Evolutionary conservation across 2,329 filamentous ascomycete species (phyloP).

Genomic region (Sporothrix sp.): DNA sequence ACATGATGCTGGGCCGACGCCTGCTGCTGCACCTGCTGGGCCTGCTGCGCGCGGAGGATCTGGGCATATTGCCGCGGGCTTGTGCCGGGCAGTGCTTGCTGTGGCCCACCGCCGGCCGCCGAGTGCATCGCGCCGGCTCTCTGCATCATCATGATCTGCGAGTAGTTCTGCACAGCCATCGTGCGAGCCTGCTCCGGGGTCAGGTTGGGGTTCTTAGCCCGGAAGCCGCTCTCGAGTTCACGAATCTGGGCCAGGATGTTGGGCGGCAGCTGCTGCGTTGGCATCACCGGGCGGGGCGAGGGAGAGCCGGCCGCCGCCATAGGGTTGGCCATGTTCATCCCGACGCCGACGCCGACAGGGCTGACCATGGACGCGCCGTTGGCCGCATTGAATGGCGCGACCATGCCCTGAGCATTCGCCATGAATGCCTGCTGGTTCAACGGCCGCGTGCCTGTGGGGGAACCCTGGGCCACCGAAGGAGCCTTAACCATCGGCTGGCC

Average conservation of each 20-base stretch:
- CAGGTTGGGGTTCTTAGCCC: conserved; percentile 41
- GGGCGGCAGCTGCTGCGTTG: conserved; percentile 36
- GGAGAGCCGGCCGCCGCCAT: conserved; percentile 32
- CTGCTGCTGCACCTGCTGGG: conserved; percentile 32
- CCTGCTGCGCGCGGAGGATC: conserved; percentile 46
- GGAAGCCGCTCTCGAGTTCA: conserved; percentile 42
- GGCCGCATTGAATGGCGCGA: conserved; percentile 38
- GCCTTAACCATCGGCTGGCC: conserved; percentile 14
- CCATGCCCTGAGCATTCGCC: conserved; percentile 43
- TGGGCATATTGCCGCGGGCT: conserved; percentile 53
- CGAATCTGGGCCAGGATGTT: conserved; percentile 39
- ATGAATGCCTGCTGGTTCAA: conserved; percentile 44
- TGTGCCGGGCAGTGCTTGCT: conserved; percentile 37
- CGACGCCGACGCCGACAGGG: conserved; percentile 35
- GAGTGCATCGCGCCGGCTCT: conserved; percentile 44
- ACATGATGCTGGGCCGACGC: conserved; percentile 8
- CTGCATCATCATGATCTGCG: conserved; percentile 37
- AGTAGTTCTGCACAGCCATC: conserved; percentile 42
- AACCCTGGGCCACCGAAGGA: conserved; percentile 24
- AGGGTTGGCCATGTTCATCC: conserved; percentile 29
- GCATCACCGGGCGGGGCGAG: conserved; percentile 30
- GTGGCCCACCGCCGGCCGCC: conserved; percentile 40
- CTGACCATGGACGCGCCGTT: conserved; percentile 36
- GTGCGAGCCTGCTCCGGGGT: conserved; percentile 41
- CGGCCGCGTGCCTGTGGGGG: conserved; percentile 27